Conservation (phyloP, 2,329 filamentous ascomycete genomes). For the Metarhizium sp. region DNA sequence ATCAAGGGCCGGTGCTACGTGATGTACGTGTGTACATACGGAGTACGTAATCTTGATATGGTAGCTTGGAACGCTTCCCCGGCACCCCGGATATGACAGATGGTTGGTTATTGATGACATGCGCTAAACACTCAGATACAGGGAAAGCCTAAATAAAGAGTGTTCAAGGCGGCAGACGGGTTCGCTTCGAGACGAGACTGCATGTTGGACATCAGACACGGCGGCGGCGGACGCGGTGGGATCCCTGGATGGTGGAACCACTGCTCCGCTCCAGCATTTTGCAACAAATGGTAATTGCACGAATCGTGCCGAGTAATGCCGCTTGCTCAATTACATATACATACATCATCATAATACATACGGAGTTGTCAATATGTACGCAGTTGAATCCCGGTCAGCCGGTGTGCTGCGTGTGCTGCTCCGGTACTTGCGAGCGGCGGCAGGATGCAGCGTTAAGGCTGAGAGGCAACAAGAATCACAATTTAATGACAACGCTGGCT, state of each 20-base stretch:
- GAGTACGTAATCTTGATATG: neutral
- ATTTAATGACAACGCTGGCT: neutral
- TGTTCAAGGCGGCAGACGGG: neutral
- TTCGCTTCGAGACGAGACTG: neutral
- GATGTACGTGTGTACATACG: too few species aligned
- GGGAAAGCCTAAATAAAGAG: neutral
- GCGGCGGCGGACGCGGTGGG: neutral
- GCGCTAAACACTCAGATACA: neutral
- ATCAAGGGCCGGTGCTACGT: neutral
- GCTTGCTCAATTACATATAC: neutral
- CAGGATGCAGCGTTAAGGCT: neutral
- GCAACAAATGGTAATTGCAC: too few species aligned
- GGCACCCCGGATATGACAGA: neutral
- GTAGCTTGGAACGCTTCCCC: neutral
- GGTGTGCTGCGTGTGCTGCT: neutral
- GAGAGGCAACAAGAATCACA: neutral
- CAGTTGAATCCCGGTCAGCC: neutral
- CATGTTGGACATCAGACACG: neutral
- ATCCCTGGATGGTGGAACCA: neutral
- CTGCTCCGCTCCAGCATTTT: too few species aligned
- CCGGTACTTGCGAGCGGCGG: neutral
- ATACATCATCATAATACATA: too few species aligned
- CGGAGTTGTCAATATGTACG: too few species aligned
- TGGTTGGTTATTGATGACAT: neutral
- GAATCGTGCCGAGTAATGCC: neutral